Conservation (phyloP, 441 rosid species). For the Erysimum pusillum region DNA sequence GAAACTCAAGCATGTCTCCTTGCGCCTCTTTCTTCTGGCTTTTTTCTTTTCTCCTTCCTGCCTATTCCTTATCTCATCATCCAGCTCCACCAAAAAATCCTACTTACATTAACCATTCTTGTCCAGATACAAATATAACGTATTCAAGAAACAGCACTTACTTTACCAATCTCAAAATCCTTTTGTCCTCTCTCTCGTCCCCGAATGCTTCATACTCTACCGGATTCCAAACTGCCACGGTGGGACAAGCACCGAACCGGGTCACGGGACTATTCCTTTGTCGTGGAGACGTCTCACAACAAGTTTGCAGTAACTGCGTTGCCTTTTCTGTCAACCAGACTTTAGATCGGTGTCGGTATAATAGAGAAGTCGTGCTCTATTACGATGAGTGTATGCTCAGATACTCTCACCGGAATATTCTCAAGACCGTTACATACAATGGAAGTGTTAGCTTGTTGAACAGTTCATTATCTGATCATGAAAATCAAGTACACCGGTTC, state of each 20-base stretch:
- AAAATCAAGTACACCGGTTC: not conserved
- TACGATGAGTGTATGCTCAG: constrained; percentile 23
- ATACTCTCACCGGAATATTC: constrained; percentile 16
- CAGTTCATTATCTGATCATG: not conserved
- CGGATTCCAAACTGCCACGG: constrained; percentile 4
- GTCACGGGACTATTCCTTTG: not conserved
- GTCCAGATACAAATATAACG: not conserved
- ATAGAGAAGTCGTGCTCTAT: not conserved
- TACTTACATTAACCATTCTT: not conserved
- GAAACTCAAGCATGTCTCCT: not conserved
- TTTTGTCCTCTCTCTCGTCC: constrained; percentile 21
- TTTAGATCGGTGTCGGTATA: not conserved
- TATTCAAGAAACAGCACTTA: not conserved
- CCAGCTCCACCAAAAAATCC: not conserved
- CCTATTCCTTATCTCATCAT: not conserved
- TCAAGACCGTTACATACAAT: not conserved
- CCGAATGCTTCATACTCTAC: not conserved
- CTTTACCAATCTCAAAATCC: constrained; percentile 14
- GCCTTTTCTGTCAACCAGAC: not conserved
- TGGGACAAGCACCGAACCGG: not conserved
- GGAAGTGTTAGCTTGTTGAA: not conserved
- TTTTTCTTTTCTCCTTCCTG: not conserved
- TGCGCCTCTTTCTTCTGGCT: not conserved
- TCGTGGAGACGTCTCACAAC: not conserved
- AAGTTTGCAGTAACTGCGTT: constrained; percentile 18